Percentiles rank a stretch among this genome's conserved stretches.
These are phyloP conservation scores for Leishmania lainsoni DNA, from an alignment of 208 protist species.

Conservation along the genomic window DNA sequence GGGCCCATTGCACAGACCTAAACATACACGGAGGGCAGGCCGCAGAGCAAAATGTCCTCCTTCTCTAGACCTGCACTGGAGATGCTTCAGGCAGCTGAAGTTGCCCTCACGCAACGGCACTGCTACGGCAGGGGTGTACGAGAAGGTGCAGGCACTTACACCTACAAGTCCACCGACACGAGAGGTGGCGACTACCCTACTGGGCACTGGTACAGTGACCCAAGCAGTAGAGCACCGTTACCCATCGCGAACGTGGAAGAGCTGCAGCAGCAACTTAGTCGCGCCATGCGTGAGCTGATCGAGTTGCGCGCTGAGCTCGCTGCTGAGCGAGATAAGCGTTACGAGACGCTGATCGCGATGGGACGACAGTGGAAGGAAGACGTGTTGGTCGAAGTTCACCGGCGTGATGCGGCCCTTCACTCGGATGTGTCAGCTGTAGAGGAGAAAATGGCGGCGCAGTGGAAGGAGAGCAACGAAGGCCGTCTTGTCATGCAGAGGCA, in stretches of 20 bases:
- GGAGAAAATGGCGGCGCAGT: slow-evolving; percentile 35
- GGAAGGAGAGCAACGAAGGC: slow-evolving; percentile 36
- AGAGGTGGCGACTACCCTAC: background rate
- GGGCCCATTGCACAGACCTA: background rate
- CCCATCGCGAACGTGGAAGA: slow-evolving; percentile 24
- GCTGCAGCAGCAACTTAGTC: slow-evolving; percentile 62
- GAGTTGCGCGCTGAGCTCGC: slow-evolving; percentile 59
- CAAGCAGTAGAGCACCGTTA: background rate
- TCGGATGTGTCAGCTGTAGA: slow-evolving; percentile 59
- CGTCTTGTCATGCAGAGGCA: slow-evolving; percentile 49
- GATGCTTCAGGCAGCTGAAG: slow-evolving; percentile 67
- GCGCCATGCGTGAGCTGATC: slow-evolving; percentile 61
- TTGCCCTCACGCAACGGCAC: slow-evolving; percentile 46
- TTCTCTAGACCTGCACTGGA: slow-evolving; percentile 66
- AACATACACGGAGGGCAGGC: background rate
- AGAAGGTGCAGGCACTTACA: background rate
- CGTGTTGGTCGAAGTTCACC: slow-evolving; percentile 66
- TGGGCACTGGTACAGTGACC: background rate
- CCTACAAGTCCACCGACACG: background rate
- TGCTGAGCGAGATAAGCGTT: slow-evolving; percentile 68
- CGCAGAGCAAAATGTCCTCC: slow-evolving; percentile 44
- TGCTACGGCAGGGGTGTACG: background rate
- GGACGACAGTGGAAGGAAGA: slow-evolving; percentile 80
- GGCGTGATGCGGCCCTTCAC: slow-evolving; percentile 47
- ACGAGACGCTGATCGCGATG: slow-evolving; percentile 51